Conservation (phyloP, 2,329 filamentous ascomycete genomes). For the Trichoderma koningii region DNA sequence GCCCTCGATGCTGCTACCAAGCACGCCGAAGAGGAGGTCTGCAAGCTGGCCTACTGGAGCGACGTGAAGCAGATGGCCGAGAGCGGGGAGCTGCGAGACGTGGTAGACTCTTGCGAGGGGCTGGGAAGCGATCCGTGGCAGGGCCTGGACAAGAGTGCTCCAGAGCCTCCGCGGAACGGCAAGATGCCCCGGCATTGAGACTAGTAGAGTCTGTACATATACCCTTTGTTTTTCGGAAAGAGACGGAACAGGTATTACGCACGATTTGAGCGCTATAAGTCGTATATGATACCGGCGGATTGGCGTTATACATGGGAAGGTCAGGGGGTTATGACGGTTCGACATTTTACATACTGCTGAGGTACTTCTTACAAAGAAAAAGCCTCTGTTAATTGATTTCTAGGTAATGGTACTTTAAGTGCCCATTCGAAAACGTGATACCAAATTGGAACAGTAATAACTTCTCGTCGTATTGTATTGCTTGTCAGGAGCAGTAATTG, state of each 20-base stretch:
- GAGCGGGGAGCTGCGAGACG: slow-evolving; percentile 50
- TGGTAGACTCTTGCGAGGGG: slow-evolving; percentile 41
- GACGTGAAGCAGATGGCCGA: slow-evolving; percentile 72
- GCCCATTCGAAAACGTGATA: too few species aligned
- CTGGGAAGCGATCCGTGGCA: slow-evolving; percentile 47
- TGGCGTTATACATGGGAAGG: slow-evolving; percentile 3
- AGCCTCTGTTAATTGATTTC: slow-evolving; percentile 12
- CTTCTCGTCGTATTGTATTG: too few species aligned
- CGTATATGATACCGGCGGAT: not conserved
- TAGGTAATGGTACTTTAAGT: not conserved
- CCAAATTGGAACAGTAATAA: too few species aligned
- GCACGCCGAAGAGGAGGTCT: slow-evolving; percentile 78
- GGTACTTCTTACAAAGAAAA: slow-evolving; percentile 1
- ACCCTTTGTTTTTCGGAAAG: slow-evolving; percentile 2
- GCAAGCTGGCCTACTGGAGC: slow-evolving; percentile 83
- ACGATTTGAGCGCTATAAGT: not conserved
- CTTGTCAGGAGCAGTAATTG: too few species aligned
- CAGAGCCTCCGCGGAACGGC: slow-evolving; percentile 41
- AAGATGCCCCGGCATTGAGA: slow-evolving; percentile 29
- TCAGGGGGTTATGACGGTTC: not conserved
- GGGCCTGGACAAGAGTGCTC: slow-evolving; percentile 57
- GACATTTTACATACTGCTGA: not conserved
- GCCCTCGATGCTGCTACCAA: slow-evolving; percentile 74
- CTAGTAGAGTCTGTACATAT: not conserved
- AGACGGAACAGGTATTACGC: not conserved